Base-by-base conservation (phyloP, 73 alveolate species). In the Stentor roeselii region DNA sequence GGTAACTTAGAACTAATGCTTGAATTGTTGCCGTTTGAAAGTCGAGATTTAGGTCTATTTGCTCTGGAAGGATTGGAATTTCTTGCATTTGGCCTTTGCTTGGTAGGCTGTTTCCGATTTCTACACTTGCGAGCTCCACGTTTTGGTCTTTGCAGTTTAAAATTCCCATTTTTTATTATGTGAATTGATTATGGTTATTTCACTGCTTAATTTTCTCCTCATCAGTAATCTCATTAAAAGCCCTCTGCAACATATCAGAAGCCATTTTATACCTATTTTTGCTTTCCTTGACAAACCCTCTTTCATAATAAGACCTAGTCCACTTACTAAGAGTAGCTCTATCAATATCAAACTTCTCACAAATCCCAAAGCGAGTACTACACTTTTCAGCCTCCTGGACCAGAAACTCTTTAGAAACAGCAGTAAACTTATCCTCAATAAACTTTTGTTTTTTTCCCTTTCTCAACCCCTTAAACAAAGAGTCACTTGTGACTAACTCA, bases 341-440 rank as follows among this genome's bases (percentile, higher is more conserved):
- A 50, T 50, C 67, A 50, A 50, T 21, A 50, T 50, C 67, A 50
- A 11, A 50, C 21, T 50, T 50, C 67, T 50, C 67, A 50, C 67
- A 50, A 50, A 50, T 50, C 67, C 67, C 67, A 50, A 50, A 50
- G 67, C 67, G 67, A 11, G 67, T 11, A 50, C 67, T 50, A 21
- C 6, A 21, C 21, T 50, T 50, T 50, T 50, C 67, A 50, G 67
- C 67, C 21, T 50, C 67, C 6, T 11, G 67, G 6, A 50, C 67
- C 21, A 50, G 21, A 50, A 50, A 50, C 67, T 50, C 67, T 50
- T 50, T 50, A 21, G 30, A 11, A 11, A 11, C 21, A 50, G 67
- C 67, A 50, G 67, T 50, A 21, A 50, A 11, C 21, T 50, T 50
- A 50, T 50, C 67, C 21, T 11, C 30, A 11, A 50, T 50, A 6